phyloP scores from a whole-genome alignment of 192 early-diverging fungal species.

The Geranomyces michiganensis region DNA sequence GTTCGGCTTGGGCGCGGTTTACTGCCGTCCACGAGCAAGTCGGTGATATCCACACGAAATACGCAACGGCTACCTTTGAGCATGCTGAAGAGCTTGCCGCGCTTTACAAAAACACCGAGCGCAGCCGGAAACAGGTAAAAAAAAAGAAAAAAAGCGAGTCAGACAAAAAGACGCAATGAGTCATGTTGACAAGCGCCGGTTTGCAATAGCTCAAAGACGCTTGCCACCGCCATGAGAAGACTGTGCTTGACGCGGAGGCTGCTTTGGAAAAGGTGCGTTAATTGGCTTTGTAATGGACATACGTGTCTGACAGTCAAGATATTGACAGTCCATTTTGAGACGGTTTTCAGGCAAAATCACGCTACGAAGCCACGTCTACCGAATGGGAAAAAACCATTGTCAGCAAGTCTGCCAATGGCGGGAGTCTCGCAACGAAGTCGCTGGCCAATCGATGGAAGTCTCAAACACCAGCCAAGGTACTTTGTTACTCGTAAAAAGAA shows the following conservation, averaged over 20 bases:
- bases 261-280: slow-evolving; percentile 76
- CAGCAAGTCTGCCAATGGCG: slow-evolving; percentile 17
- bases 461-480: slow-evolving; percentile 60
- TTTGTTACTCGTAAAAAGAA: too few relatives aligned
- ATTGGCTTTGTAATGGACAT: too few relatives aligned
- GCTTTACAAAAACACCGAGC: slow-evolving; percentile 77
- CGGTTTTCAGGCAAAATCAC: slow-evolving; percentile 58
- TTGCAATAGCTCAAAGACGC: slow-evolving; percentile 73
- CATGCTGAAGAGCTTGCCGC: slow-evolving; percentile 79
- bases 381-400: slow-evolving; percentile 80
- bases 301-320: too few relatives aligned
- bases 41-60: slow-evolving; percentile 78
- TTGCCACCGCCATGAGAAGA: slow-evolving; percentile 72
- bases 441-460: slow-evolving; percentile 43
- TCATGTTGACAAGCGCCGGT: too few relatives aligned
- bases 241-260: slow-evolving; percentile 75
- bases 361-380: slow-evolving; percentile 78
- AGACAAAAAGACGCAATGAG: too few relatives aligned
- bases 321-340: neutral
- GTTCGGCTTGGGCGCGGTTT: slow-evolving; percentile 75
- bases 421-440: slow-evolving; percentile 7
- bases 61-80: slow-evolving; percentile 68
- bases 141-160: neutral
- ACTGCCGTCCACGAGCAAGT: slow-evolving; percentile 81
- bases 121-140: slow-evolving; percentile 73